Base-by-base conservation (phyloP, 331 rosid species). In the Phaseolus coccineus region DNA sequence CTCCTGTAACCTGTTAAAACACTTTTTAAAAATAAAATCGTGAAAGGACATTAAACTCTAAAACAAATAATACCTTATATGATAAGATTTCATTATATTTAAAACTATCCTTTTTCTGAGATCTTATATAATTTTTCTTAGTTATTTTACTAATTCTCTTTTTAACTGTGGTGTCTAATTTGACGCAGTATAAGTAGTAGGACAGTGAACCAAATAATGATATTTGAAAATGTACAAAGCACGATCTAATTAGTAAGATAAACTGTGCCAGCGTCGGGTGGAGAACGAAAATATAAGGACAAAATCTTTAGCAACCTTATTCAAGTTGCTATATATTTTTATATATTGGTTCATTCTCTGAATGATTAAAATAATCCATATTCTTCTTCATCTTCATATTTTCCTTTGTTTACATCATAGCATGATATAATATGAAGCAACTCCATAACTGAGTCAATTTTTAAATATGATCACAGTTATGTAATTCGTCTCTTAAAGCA, bases 191-290 rank as follows among this genome's bases (percentile, higher is more conserved):
- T 10, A 66, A 66, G n/a, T 0, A 66, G 53, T 8, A 65, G 30
- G 19, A 40, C 33, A 22, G 71, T 66, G 53, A 33, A 44, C 6
- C n/a, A 33, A 33, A 8, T n/a, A 63, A 31, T 33, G 25, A 63
- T 31, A 63, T 35, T 67, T 13, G 37, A 70, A 62, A 62, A 52
- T n/a, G 58, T 64, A 65, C 27, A 56, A 46, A 56, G 5, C 30
- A 67, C 2, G 42, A n/a, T 70, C 55, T 71, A 19, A 65, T 77
- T 14, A 66, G n/a, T 78, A 52, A 78, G 63, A 64, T 70, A 82
- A 73, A 53, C 74, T 62, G 50, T 35, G 63, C 11, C 63, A 71
- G n/a, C 63, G 6, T n/a, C 3, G 5, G 2, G 0, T 47, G 24
- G 46, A 31, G 44, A 70, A 74, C 80, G 61, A 74, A 47, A 31